Evolutionary conservation across 2,329 filamentous ascomycete species (phyloP), one percentile per base, ranked within the genome.

Genomic region (Sporothrix euskadiensis): DNA sequence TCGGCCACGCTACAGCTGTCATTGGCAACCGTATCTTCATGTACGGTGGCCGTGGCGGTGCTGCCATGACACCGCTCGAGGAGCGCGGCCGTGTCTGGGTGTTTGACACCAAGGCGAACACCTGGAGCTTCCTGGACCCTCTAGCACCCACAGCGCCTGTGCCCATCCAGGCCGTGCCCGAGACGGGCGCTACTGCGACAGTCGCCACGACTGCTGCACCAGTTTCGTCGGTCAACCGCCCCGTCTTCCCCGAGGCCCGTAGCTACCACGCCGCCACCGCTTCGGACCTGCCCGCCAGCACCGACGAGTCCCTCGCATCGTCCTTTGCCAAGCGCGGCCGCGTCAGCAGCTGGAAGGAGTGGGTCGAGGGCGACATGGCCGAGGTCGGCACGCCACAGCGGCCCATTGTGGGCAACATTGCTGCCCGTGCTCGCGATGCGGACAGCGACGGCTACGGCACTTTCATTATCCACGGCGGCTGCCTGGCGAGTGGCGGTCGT

Each of bases 381-480:
- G 84, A 84, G 74, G 84, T 86, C 2, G 87, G 87, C 74, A 89
- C 85, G 72, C 87, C 87, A n/a, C 88, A 90, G 80, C 84, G 84
- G 65, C 88, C 88, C 39, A 85, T 88, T 73, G 83, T 88, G 2
- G 88, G 88, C 65, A 83, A 84, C 75, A 84, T 90, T 61, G 88
- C 88, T 6, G 86, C 85, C 76, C 81, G 82, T 39, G 88, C 90
- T 4, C 85, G 87, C 1, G 89, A 89, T 74, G 87, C 90, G 77
- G 88, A 89, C 77, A 84, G 83, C 2, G 85, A 88, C 61, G 91
- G 90, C 4, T 87, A 88, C 72, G 89, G 90, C 26, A 92, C 88
- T 0, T 84, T 97, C 63, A 91, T 92, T 79, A 80, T 97, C 44
- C 93, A 97, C 80, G 93, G 91, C 4, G 93, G 94, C 3, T 92